These are phyloP conservation scores for Pseudogymnoascus sp. DNA, from an alignment of 2,329 filamentous ascomycete genomes.

Conservation along the genomic window DNA sequence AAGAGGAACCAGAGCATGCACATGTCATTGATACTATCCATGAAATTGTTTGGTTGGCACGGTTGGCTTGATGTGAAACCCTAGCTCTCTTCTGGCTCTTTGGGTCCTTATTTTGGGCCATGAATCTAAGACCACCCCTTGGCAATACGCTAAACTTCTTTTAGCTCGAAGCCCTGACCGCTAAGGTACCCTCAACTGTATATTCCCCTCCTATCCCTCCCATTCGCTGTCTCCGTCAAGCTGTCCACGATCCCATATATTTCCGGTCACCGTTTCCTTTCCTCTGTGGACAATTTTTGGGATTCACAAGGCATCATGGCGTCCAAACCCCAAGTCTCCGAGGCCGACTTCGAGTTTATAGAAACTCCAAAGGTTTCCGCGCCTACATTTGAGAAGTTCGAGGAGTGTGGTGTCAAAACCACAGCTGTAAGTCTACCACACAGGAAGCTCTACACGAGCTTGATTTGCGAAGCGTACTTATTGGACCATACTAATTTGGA, in stretches of 20 bases:
- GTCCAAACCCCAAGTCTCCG: slow-evolving; percentile 42
- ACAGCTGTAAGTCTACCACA: slow-evolving; percentile 39
- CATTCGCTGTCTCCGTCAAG: slow-evolving; percentile 9
- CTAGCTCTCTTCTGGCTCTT: not conserved
- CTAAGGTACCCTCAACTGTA: slow-evolving; percentile 2
- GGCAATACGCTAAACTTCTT: not conserved
- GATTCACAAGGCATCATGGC: slow-evolving; percentile 31
- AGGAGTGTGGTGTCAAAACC: slow-evolving; percentile 48
- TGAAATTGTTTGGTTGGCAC: not conserved
- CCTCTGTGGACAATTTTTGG: not conserved
- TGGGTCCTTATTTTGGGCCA: not conserved
- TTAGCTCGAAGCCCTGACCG: slow-evolving; percentile 8
- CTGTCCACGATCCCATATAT: slow-evolving; percentile 12
- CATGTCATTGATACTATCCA: not conserved
- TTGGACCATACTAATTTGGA: slow-evolving; percentile 14
- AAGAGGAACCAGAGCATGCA: not conserved
- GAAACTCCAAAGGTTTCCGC: slow-evolving; percentile 46
- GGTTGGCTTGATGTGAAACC: not conserved
- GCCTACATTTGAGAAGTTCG: slow-evolving; percentile 43
- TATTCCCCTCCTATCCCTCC: slow-evolving; percentile 5
- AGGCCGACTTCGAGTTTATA: slow-evolving; percentile 58
- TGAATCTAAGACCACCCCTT: not conserved
- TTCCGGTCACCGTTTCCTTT: not conserved
- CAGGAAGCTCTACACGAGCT: slow-evolving; percentile 18
- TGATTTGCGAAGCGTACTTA: slow-evolving; percentile 11